These are phyloP conservation scores for Pseudozyma hubeiensis DNA, from an alignment of 1,284 basidiomycete genomes.

Conservation along the genomic window DNA sequence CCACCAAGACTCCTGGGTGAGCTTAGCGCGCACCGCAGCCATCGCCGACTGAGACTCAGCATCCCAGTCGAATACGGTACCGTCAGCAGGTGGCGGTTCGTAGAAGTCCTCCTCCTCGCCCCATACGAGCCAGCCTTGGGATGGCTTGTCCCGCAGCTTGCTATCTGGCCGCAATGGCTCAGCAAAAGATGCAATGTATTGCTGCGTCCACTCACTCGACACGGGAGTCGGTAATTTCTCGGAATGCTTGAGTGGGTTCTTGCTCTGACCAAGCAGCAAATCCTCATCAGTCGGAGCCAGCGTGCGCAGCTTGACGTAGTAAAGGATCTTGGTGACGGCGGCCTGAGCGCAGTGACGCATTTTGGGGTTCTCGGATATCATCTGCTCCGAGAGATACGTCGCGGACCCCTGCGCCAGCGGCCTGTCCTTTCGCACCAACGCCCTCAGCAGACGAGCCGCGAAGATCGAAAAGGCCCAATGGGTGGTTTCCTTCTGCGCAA, in stretches of 20 bases:
- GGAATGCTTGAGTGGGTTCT: conserved; percentile 77
- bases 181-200: conserved; percentile 72
- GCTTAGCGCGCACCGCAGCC: conserved; percentile 73
- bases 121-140: conserved; percentile 90
- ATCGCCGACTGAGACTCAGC: conserved; percentile 75
- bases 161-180: conserved; percentile 68
- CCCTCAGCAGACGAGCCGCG: conserved; percentile 78
- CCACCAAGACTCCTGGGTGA: conserved; percentile 76
- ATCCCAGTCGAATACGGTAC: conserved; percentile 78
- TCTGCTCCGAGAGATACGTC: conserved; percentile 68
- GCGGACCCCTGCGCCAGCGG: conserved; percentile 77
- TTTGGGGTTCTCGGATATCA: conserved; percentile 80
- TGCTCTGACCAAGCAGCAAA: conserved; percentile 83
- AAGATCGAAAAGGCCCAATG: conserved; percentile 94
- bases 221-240: conserved; percentile 56
- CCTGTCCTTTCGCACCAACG: conserved; percentile 81
- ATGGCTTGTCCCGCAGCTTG: conserved; percentile 80
- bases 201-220: conserved; percentile 72
- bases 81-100: conserved; percentile 71
- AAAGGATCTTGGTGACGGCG: conserved; percentile 79
- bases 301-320: conserved; percentile 85
- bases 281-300: conserved; percentile 77
- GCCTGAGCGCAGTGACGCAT: conserved; percentile 82
- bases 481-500: conserved; percentile 77
- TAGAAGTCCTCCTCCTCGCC: conserved; percentile 79